Evolutionary conservation across 176 grass and related monocot species (phyloP).

Genomic region (Musa troglodytarum): DNA sequence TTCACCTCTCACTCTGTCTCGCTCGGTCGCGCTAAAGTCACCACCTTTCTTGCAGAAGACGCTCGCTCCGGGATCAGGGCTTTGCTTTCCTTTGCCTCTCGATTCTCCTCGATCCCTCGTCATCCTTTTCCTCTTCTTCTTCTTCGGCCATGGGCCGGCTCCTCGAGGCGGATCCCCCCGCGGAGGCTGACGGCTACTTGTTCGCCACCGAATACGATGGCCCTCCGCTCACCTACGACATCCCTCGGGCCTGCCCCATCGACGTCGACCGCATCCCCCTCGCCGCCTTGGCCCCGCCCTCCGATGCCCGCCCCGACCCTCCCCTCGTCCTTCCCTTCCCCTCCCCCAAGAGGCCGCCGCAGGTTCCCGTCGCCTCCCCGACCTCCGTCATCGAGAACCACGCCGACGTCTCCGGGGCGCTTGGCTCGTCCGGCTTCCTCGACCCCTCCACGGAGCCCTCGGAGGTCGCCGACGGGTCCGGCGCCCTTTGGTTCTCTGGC

Average conservation of each 20-base stretch:
- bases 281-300: slow-evolving; percentile 35
- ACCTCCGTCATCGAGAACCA: slow-evolving; percentile 98
- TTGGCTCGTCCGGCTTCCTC: slow-evolving; percentile 11
- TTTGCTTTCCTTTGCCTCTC: background rate
- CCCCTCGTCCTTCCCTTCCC: slow-evolving; percentile 64
- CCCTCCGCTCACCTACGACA: slow-evolving; percentile 62
- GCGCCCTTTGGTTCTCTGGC: slow-evolving; percentile 31
- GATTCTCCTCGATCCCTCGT: background rate
- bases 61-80: too few species aligned
- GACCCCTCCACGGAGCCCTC: slow-evolving; percentile 75
- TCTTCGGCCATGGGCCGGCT: background rate
- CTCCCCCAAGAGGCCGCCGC: slow-evolving; percentile 29
- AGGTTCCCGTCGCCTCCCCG: slow-evolving; percentile 37
- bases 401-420: slow-evolving; percentile 26
- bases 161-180: background rate
- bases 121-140: background rate
- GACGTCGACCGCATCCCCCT: slow-evolving; percentile 81
- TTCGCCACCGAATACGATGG: slow-evolving; percentile 92
- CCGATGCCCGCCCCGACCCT: slow-evolving; percentile 20
- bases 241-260: slow-evolving; percentile 76
- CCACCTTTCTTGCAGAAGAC: background rate
- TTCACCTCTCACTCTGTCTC: background rate
- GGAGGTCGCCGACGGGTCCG: background rate
- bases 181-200: slow-evolving; percentile 42
- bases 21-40: background rate